These are phyloP conservation scores for Steccherinum ochraceum DNA, from an alignment of 768 basidiomycete genomes.

Conservation along the genomic window DNA sequence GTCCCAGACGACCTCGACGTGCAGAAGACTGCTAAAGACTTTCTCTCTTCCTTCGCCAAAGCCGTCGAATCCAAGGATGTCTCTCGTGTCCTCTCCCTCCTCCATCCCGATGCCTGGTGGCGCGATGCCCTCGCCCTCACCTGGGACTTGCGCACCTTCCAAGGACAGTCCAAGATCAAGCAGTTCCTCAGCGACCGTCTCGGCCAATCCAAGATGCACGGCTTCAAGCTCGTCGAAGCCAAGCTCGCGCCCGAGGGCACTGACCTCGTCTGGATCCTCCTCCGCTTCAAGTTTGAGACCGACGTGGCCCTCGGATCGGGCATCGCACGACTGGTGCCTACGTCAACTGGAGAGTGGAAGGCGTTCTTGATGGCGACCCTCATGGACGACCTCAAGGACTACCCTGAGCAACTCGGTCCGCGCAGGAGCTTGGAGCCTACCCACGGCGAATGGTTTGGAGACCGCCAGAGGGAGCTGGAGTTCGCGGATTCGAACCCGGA, in stretches of 20 bases:
- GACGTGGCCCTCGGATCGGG: constrained; percentile 32
- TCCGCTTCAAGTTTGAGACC: constrained; percentile 37
- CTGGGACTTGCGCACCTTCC: constrained; percentile 34
- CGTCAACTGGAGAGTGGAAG: constrained; percentile 36
- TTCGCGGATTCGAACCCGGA: constrained; percentile 41
- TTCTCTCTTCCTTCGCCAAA: constrained; percentile 17
- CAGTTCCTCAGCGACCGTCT: constrained; percentile 23
- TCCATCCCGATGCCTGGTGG: constrained; percentile 10
- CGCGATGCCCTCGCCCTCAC: constrained; percentile 11
- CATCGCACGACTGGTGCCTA: constrained; percentile 41
- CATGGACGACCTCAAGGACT: constrained; percentile 42
- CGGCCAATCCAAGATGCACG: constrained; percentile 8
- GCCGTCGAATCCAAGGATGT: constrained; percentile 7
- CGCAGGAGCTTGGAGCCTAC: constrained; percentile 26
- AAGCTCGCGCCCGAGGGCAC: constrained; percentile 15
- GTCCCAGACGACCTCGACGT: constrained; percentile 9
- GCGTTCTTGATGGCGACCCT: constrained; percentile 43
- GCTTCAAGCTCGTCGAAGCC: constrained; percentile 13
- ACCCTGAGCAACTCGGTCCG: constrained; percentile 34
- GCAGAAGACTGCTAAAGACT: constrained; percentile 11
- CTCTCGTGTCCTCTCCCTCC: constrained; percentile 7
- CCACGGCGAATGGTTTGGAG: constrained; percentile 37
- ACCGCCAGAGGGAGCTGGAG: constrained; percentile 28
- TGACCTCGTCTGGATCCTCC: constrained; percentile 23
- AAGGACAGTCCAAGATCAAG: constrained; percentile 22